A percentile compares a stretch with the other conserved stretches of the same genome.
Conservation (phyloP, 768 basidiomycete species). For the Tulasnella sp. region DNA sequence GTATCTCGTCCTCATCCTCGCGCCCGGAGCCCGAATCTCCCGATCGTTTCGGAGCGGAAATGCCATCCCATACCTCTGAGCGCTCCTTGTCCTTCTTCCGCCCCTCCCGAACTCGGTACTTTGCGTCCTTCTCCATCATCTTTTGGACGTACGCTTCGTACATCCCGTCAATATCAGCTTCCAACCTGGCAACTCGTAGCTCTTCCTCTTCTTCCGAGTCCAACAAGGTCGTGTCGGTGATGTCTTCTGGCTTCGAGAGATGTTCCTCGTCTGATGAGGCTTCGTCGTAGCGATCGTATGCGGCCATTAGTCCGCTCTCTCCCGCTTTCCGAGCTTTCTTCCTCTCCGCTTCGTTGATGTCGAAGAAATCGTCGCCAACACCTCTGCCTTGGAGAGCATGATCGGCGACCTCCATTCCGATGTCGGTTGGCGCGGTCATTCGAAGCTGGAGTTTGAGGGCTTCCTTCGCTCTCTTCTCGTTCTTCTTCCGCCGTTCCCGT, state of each 20-base stretch:
- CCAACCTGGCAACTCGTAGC: constrained; percentile 47
- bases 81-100: constrained; percentile 59
- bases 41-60: constrained; percentile 27
- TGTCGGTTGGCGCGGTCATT: constrained; percentile 97
- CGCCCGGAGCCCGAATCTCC: constrained; percentile 29
- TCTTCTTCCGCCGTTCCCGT: constrained; percentile 70
- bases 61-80: constrained; percentile 70
- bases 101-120: constrained; percentile 73
- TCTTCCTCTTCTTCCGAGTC: constrained; percentile 55
- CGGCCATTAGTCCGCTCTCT: constrained; percentile 37
- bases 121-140: constrained; percentile 72
- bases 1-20: constrained; percentile 17
- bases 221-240: constrained; percentile 31
- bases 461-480: constrained; percentile 78
- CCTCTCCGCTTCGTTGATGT: constrained; percentile 55
- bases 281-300: constrained; percentile 29
- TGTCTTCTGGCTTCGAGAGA: constrained; percentile 21
- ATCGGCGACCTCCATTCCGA: constrained; percentile 79
- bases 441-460: constrained; percentile 92
- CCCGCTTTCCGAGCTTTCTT: constrained; percentile 30
- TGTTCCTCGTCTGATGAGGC: constrained; percentile 23
- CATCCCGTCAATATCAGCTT: constrained; percentile 77
- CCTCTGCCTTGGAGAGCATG: constrained; percentile 59
- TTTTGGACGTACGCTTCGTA: constrained; percentile 80
- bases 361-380: constrained; percentile 64